Base-by-base conservation (phyloP, 2,329 filamentous ascomycete species). In the Xylariaceae sp. region DNA sequence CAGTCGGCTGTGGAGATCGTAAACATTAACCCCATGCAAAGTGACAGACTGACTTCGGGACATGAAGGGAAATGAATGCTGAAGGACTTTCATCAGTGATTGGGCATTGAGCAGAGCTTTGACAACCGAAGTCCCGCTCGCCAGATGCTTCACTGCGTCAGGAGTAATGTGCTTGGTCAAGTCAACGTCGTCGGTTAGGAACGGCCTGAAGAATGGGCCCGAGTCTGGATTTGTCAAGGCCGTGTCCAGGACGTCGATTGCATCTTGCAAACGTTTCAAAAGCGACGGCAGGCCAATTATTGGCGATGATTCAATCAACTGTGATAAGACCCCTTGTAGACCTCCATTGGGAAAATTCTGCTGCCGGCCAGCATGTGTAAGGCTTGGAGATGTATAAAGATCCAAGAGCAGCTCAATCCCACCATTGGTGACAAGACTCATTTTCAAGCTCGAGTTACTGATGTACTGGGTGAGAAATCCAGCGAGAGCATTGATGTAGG, bases 401-500 rank as follows among this genome's bases (percentile, higher is more conserved):
- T 96, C 88, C 38, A 98, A 70, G 14, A 97, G 70, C 35, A 84
- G 72, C 59, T 96, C 88, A 16, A 90, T 79, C 5, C 88, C 92
- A 41, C 88, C 87, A 34, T 76, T 74, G 38, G 85, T 78, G 46
- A 92, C 79, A 55, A 96, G 90, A 16, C 76, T 74, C 13, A 71
- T 67, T 60, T 85, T 89, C 52, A 94, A 74, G 23, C 71, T 71
- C 40, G 76, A 71, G 54, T 94, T 94, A 46, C 78, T 75, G 43
- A 92, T 78, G 58, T 92, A 90, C 1, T 83, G 55, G 8, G 64
- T 62, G 31, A 98, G 65, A 59, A 98, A 98, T 34, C 78, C 83
- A 43, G 83, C 75, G 26, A 87, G 69, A 16, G 85, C 84, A 53
- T 78, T 79, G 40, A 96, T 74, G 56, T 90, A 95, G 27, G 81